Evolutionary conservation across 192 early-diverging fungal species (phyloP).

Genomic region (Coemansia sp.): DNA sequence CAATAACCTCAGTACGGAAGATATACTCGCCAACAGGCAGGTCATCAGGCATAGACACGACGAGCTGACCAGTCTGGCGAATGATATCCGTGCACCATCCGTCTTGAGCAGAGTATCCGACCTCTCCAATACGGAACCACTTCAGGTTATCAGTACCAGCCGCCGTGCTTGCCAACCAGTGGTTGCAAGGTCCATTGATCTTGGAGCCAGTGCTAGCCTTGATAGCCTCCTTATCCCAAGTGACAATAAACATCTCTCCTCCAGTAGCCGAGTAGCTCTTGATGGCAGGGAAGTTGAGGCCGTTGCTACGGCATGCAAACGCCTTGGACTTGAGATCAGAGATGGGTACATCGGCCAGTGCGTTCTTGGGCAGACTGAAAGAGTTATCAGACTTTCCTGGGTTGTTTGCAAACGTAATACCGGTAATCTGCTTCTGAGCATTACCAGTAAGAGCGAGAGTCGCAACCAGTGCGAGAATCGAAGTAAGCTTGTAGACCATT

Average conservation of each 20-base stretch:
- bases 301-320: neutral
- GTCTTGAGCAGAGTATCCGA: neutral
- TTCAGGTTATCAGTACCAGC: neutral
- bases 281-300: neutral
- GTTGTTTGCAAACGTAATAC: neutral
- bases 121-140: constrained; percentile 3
- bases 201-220: neutral
- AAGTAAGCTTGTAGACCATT: constrained; percentile 9
- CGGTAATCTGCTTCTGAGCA: neutral
- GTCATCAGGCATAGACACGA: constrained; percentile 4
- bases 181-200: neutral
- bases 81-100: constrained; percentile 2
- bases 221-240: neutral
- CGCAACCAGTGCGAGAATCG: constrained; percentile 8
- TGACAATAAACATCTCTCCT: constrained; percentile 2
- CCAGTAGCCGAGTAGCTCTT: neutral
- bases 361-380: neutral
- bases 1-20: constrained; percentile 1
- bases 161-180: neutral
- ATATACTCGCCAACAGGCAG: neutral
- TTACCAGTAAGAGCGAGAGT: neutral
- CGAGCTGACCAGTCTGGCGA: neutral
- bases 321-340: neutral
- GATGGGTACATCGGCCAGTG: neutral
- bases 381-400: neutral